A percentile compares a stretch with the other conserved stretches of the same genome.
phyloP scores from a whole-genome alignment of 352 stramenopile species.

The Pythium apleroticum region DNA sequence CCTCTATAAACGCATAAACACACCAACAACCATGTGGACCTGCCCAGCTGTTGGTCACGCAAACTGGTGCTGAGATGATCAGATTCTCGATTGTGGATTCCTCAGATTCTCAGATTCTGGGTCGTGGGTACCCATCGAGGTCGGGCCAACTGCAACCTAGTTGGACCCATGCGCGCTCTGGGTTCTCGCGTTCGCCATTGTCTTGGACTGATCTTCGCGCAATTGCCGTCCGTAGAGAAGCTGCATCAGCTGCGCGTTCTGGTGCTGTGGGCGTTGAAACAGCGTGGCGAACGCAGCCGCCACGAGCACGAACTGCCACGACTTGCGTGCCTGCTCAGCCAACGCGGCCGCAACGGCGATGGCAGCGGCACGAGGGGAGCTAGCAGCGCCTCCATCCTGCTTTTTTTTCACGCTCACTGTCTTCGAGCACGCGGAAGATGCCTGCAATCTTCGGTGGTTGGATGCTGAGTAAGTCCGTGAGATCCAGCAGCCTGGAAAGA shows the following conservation, averaged over 20 bases:
- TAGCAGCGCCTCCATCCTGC: neutral
- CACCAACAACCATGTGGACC: neutral
- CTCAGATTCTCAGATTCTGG: neutral
- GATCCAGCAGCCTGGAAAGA: too few relatives aligned
- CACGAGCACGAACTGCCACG: constrained; percentile 44
- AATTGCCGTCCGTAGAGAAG: constrained; percentile 8
- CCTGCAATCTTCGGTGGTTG: too few relatives aligned
- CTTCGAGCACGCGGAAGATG: constrained; percentile 53
- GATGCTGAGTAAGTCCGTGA: too few relatives aligned
- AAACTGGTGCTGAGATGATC: neutral
- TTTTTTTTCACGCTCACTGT: constrained; percentile 16
- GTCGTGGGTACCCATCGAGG: too few relatives aligned
- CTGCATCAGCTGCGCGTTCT: constrained; percentile 14
- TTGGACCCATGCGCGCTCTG: neutral
- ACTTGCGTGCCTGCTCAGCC: constrained; percentile 13
- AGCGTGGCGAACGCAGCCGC: constrained; percentile 36
- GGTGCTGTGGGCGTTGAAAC: constrained; percentile 6
- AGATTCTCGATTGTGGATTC: neutral
- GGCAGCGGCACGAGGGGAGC: constrained; percentile 41
- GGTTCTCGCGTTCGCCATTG: neutral
- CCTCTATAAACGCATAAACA: neutral
- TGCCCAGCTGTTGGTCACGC: neutral
- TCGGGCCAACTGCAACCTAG: neutral
- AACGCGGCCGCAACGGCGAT: constrained; percentile 37
- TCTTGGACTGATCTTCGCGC: neutral